A percentile compares a stretch with the other conserved stretches of the same genome.
Evolutionary conservation across 768 basidiomycete genomes (phyloP).

Genomic region (Termitomyces sp.): DNA sequence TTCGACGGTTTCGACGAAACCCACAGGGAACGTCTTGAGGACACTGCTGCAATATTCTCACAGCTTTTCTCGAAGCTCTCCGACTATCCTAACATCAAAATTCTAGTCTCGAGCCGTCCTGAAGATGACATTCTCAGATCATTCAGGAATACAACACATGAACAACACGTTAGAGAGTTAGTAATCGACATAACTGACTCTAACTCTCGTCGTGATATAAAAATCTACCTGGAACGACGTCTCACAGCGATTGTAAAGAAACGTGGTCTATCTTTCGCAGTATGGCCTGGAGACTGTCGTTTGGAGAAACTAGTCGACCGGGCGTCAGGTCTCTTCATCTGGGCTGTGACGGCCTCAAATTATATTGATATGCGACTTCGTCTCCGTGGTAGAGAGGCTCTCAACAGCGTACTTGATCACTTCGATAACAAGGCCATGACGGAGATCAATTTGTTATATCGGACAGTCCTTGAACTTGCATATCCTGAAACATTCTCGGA

Average conservation of each 20-base stretch:
- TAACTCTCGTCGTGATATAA: conserved; percentile 7
- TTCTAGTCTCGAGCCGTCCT: conserved; percentile 16
- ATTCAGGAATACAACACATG: background rate
- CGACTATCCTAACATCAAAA: background rate
- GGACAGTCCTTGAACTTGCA: no score
- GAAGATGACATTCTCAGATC: conserved; percentile 14
- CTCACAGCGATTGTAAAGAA: conserved; percentile 4
- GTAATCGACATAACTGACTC: conserved; percentile 10
- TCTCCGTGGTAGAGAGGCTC: background rate
- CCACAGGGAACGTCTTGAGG: no score
- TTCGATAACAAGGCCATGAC: background rate
- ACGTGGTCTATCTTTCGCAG: background rate
- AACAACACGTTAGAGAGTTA: conserved; percentile 9
- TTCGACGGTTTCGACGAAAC: no score
- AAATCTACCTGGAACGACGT: background rate
- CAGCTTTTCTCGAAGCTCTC: no score
- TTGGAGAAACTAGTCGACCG: background rate
- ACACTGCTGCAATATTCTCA: no score
- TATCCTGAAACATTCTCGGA: background rate
- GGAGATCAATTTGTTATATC: background rate
- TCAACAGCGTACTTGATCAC: background rate
- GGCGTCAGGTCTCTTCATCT: conserved; percentile 14
- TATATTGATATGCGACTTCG: background rate
- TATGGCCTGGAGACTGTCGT: conserved; percentile 9
- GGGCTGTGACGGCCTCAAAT: conserved; percentile 11